Conservation (phyloP, 139 green algal genomes). For the Pedinophyceae sp. region DNA sequence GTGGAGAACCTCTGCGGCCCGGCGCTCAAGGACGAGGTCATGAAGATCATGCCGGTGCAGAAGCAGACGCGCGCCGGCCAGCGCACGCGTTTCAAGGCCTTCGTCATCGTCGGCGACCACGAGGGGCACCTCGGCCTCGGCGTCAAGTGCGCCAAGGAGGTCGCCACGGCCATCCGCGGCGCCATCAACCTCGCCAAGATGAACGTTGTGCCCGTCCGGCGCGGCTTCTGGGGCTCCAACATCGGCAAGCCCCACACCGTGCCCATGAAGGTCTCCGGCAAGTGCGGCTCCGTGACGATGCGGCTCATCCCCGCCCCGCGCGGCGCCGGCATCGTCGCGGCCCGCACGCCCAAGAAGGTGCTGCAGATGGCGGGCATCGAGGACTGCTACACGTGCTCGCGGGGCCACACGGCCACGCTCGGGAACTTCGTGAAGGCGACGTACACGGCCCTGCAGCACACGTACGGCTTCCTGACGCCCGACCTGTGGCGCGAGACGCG, state of each 20-base stretch:
- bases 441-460: constrained; percentile 31
- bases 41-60: constrained; percentile 99
- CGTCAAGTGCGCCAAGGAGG: constrained; percentile 99
- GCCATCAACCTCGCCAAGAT: constrained; percentile 98
- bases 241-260: constrained; percentile 83
- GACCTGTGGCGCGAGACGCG: constrained; percentile 92
- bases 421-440: constrained; percentile 95
- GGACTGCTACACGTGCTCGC: constrained; percentile 94
- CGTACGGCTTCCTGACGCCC: constrained; percentile 93
- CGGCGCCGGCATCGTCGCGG: constrained; percentile 93
- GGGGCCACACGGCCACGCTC: constrained; percentile 89
- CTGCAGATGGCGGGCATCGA: constrained; percentile 97
- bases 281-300: constrained; percentile 90
- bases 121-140: constrained; percentile 96
- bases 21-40: constrained; percentile 84
- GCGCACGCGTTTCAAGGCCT: constrained; percentile 98
- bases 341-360: constrained; percentile 96
- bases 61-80: constrained; percentile 99
- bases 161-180: constrained; percentile 91
- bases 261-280: constrained; percentile 85
- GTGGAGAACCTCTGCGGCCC: constrained; percentile 72
- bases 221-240: constrained; percentile 98
- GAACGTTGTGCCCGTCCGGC: constrained; percentile 75
- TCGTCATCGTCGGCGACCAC: constrained; percentile 96
- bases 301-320: constrained; percentile 92